These are phyloP conservation scores for Diaporthe helianthi DNA, from an alignment of 2,329 filamentous ascomycete species.

Conservation along the genomic window DNA sequence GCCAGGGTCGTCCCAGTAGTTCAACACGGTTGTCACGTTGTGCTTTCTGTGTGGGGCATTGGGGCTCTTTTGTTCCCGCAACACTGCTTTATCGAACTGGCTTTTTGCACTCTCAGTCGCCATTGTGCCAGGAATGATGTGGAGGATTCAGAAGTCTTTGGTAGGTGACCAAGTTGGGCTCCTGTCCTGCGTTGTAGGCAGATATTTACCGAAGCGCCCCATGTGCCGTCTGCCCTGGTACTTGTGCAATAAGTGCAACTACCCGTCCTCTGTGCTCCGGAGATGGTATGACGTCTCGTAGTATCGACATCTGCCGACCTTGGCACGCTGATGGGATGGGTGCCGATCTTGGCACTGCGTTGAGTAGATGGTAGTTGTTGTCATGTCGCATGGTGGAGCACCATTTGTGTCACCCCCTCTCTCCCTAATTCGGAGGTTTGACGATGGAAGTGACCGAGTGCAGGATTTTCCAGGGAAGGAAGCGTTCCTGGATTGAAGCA, in stretches of 20 bases:
- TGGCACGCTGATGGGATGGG: background rate
- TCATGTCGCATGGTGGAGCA: background rate
- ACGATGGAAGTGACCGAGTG: background rate
- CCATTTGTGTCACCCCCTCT: background rate
- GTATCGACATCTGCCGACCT: conserved; percentile 7
- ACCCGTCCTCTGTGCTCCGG: background rate
- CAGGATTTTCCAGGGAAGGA: background rate
- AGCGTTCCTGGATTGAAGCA: background rate
- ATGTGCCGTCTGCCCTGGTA: background rate
- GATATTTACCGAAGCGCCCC: background rate
- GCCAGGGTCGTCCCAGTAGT: conserved; percentile 27
- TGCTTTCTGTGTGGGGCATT: background rate
- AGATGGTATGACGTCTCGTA: background rate
- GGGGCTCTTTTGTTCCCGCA: background rate
- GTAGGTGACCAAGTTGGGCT: background rate
- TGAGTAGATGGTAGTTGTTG: background rate
- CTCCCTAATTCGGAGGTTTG: background rate
- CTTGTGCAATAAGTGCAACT: background rate
- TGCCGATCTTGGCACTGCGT: conserved; percentile 2
- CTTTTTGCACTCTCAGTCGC: background rate
- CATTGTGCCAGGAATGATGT: background rate
- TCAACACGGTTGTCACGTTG: conserved; percentile 14
- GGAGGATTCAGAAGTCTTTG: background rate
- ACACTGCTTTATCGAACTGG: no score
- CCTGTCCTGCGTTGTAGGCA: background rate